phyloP scores from a whole-genome alignment of 768 basidiomycete species.

The Termitomyces eurrhizus region DNA sequence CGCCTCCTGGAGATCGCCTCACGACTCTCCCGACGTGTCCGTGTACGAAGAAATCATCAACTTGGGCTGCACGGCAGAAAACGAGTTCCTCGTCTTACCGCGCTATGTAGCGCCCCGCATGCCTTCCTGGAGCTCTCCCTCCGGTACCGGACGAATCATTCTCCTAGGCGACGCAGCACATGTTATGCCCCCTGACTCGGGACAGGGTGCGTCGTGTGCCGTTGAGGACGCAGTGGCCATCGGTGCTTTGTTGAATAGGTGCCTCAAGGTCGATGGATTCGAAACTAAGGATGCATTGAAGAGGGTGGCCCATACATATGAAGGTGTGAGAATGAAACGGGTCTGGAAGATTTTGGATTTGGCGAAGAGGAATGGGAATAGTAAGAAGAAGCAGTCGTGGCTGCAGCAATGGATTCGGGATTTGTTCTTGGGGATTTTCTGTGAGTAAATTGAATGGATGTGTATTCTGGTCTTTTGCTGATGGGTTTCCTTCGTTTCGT shows the following conservation, averaged over 20 bases:
- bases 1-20: constrained; percentile 31
- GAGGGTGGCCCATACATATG: background rate
- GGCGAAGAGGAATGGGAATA: constrained; percentile 27
- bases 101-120: constrained; percentile 32
- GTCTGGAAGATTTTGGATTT: constrained; percentile 24
- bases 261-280: constrained; percentile 11
- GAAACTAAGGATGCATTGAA: constrained; percentile 13
- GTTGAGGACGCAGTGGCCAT: constrained; percentile 36
- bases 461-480: background rate
- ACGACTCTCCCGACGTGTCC: constrained; percentile 21
- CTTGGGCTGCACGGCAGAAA: constrained; percentile 22
- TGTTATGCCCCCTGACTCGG: constrained; percentile 38
- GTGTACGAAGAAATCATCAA: constrained; percentile 25
- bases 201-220: constrained; percentile 38
- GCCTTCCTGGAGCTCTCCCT: constrained; percentile 30
- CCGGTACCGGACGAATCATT: constrained; percentile 29
- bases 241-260: constrained; percentile 4
- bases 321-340: background rate
- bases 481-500: background rate
- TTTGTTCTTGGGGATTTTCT: constrained; percentile 27
- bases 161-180: constrained; percentile 43
- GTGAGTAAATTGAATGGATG: constrained; percentile 19
- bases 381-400: constrained; percentile 27
- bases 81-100: constrained; percentile 30
- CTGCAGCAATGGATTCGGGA: constrained; percentile 30